Conservation (phyloP, 2,329 filamentous ascomycete genomes). For the Hysterium pulicare region DNA sequence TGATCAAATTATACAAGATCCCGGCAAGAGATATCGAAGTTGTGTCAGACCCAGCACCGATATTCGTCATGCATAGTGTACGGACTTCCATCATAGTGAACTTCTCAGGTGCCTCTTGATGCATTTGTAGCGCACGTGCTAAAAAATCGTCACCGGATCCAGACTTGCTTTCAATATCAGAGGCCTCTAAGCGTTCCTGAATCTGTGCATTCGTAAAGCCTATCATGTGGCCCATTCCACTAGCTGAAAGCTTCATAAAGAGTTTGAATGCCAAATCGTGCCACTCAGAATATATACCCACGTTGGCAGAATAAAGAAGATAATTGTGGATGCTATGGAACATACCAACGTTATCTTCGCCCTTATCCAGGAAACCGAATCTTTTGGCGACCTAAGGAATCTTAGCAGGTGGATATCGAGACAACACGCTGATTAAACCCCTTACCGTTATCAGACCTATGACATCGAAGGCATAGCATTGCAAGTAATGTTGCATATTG, state of each 20-base stretch:
- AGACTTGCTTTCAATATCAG: not conserved
- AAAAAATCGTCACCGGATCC: conserved; percentile 32
- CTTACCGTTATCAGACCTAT: conserved; percentile 51
- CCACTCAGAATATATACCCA: conserved; percentile 2
- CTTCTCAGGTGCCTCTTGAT: conserved; percentile 40
- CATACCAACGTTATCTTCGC: conserved; percentile 2
- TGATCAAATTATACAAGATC: conserved; percentile 45
- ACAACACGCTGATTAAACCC: no score
- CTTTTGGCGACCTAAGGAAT: conserved; percentile 2
- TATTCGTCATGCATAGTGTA: conserved; percentile 27
- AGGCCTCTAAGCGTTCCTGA: not conserved
- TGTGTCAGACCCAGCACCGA: conserved; percentile 43
- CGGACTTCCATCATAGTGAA: conserved; percentile 40
- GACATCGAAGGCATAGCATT: conserved; percentile 51
- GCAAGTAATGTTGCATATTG: conserved; percentile 44
- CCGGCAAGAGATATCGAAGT: conserved; percentile 48
- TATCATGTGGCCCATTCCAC: not conserved
- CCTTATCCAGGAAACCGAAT: conserved; percentile 4
- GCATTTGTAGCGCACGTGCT: conserved; percentile 13
- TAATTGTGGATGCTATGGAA: conserved; percentile 3
- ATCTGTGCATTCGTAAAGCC: not conserved
- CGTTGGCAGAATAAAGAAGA: not conserved
- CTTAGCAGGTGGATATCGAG: conserved; percentile 1
- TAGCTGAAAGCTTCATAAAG: conserved; percentile 29
- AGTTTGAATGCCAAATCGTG: conserved; percentile 8